phyloP scores from a whole-genome alignment of 305 asterid species.

The Fraxinus velutina region DNA sequence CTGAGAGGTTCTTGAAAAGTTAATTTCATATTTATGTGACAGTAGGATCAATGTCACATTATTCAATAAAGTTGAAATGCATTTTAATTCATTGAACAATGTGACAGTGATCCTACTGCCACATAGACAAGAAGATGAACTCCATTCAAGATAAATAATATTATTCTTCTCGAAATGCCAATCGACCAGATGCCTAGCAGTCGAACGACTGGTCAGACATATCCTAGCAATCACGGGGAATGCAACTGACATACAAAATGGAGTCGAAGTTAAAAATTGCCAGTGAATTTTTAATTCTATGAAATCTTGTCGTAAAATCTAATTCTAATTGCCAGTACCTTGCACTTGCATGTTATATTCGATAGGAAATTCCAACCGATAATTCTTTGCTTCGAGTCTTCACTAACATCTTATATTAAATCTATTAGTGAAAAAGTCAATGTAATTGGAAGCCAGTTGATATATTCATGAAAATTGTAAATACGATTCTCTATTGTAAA shows the following conservation, averaged over 20 bases:
- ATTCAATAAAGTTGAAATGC: not conserved
- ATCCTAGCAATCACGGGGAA: not conserved
- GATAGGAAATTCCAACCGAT: not conserved
- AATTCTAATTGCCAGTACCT: no score
- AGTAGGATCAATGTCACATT: not conserved
- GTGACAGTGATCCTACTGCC: not conserved
- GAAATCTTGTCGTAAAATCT: not conserved
- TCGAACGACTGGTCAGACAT: not conserved
- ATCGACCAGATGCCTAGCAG: not conserved
- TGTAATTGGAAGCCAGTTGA: not conserved
- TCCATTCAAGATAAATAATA: not conserved
- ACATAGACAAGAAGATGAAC: not conserved
- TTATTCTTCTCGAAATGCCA: not conserved
- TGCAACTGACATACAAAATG: not conserved
- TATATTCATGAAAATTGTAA: not conserved
- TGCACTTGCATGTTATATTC: no score
- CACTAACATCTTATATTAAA: no score
- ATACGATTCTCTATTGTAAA: not conserved
- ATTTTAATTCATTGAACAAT: not conserved
- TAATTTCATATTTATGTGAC: not conserved
- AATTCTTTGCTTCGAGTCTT: not conserved
- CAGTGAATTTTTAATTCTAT: not conserved
- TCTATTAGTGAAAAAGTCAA: not conserved
- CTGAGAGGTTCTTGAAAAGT: not conserved
- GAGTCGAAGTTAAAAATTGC: not conserved